These are phyloP conservation scores for Blepharisma undulans DNA, from an alignment of 169 alveolate species.

Conservation along the genomic window DNA sequence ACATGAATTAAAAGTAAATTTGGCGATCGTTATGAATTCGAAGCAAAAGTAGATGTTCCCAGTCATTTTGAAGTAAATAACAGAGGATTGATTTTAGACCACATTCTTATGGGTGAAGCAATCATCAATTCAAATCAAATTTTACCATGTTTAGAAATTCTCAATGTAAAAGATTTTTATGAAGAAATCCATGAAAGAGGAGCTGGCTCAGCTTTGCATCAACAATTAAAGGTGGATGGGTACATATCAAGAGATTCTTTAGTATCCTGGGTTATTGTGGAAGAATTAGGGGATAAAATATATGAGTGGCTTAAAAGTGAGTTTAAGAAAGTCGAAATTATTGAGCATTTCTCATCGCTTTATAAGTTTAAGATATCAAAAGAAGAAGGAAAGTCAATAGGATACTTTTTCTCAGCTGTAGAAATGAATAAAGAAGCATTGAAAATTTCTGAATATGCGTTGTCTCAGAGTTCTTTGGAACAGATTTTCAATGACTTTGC, in stretches of 20 bases:
- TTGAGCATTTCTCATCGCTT: slow-evolving; percentile 53
- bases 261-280: background rate
- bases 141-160: background rate
- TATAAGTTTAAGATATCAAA: slow-evolving; percentile 43
- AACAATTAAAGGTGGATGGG: background rate
- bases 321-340: slow-evolving; percentile 41
- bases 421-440: slow-evolving; percentile 39
- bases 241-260: background rate
- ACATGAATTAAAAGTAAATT: slow-evolving; percentile 52
- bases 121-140: background rate
- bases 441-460: slow-evolving; percentile 66
- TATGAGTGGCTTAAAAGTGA: background rate
- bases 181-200: slow-evolving; percentile 31
- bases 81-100: background rate
- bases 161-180: background rate
- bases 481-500: slow-evolving; percentile 76
- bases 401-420: slow-evolving; percentile 43
- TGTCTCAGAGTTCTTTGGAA: slow-evolving; percentile 69
- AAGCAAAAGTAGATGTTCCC: slow-evolving; percentile 10
- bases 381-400: slow-evolving; percentile 45
- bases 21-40: slow-evolving; percentile 59
- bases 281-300: background rate
- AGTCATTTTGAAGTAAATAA: background rate
- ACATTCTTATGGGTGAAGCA: background rate
- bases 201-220: slow-evolving; percentile 42